A percentile compares a stretch with the other conserved stretches of the same genome.
Evolutionary conservation across 345 rosid species (phyloP).

Genomic region (Eucalyptus cloeziana): DNA sequence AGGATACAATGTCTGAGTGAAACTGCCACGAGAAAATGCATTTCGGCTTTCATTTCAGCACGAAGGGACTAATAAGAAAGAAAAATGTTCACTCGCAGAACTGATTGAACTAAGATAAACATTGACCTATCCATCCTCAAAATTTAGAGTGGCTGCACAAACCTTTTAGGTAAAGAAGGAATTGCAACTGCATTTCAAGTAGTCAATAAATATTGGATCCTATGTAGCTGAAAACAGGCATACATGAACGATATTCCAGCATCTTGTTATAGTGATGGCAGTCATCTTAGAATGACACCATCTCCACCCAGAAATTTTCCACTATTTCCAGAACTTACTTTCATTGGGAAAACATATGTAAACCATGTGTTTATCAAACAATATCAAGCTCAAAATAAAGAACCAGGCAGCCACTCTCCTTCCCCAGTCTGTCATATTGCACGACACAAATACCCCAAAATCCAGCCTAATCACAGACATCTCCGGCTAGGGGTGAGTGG

Average conservation of each 20-base stretch:
- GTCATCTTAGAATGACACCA: background rate
- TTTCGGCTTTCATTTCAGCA: background rate
- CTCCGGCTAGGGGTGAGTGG: too few relatives aligned
- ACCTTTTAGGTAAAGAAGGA: background rate
- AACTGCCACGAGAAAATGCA: background rate
- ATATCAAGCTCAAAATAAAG: background rate
- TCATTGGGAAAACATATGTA: background rate
- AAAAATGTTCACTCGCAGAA: background rate
- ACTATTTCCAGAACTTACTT: background rate
- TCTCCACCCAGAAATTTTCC: background rate
- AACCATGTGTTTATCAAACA: background rate
- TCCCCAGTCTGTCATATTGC: background rate
- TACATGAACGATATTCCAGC: background rate
- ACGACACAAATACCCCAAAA: background rate
- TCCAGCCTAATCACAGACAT: background rate
- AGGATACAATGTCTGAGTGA: background rate
- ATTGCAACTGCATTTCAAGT: background rate
- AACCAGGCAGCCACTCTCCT: background rate
- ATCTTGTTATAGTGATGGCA: background rate
- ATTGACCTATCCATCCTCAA: background rate
- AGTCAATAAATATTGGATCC: background rate
- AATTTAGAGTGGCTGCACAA: background rate
- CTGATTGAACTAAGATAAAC: background rate
- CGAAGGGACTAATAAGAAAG: background rate
- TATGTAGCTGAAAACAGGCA: background rate